Evolutionary conservation across 164 flowering plant species (phyloP).

Genomic region (Nymphaea colorata): DNA sequence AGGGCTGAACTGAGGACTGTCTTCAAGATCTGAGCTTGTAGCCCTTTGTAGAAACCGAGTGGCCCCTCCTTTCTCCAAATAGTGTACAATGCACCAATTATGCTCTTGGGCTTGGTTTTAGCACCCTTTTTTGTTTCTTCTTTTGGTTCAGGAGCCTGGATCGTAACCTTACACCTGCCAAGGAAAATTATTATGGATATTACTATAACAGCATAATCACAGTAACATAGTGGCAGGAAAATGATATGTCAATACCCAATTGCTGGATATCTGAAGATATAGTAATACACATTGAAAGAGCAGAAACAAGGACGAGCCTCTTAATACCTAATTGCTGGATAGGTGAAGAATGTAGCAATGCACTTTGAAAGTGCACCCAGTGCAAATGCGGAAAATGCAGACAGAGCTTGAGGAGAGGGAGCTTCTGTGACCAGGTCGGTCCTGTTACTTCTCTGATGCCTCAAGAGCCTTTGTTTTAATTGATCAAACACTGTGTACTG

Average conservation of each 20-base stretch:
- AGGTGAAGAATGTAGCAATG: conserved; percentile 61
- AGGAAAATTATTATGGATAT: background rate
- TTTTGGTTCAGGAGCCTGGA: conserved; percentile 60
- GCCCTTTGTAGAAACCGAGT: conserved; percentile 61
- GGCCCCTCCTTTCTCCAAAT: conserved; percentile 37
- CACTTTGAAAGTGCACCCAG: conserved; percentile 78
- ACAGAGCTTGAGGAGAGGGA: conserved; percentile 48
- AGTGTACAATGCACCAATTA: conserved; percentile 2
- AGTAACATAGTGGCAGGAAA: background rate
- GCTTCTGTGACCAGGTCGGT: conserved; percentile 9
- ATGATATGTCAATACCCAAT: conserved; percentile 10
- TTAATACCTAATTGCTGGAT: conserved; percentile 76
- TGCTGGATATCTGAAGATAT: conserved; percentile 76
- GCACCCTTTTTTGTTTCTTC: conserved; percentile 21
- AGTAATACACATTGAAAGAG: conserved; percentile 69
- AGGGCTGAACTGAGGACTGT: conserved; percentile 71
- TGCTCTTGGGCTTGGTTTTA: conserved; percentile 11
- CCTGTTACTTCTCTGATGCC: conserved; percentile 14
- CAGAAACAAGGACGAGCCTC: conserved; percentile 5
- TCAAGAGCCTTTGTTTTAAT: conserved; percentile 48
- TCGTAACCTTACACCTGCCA: conserved; percentile 70
- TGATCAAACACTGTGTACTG: conserved; percentile 93
- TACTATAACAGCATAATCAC: background rate
- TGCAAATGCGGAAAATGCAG: conserved; percentile 67
- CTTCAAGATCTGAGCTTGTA: conserved; percentile 69